Conservation (phyloP, 345 rosid species). For the Euphorbia peplus region DNA sequence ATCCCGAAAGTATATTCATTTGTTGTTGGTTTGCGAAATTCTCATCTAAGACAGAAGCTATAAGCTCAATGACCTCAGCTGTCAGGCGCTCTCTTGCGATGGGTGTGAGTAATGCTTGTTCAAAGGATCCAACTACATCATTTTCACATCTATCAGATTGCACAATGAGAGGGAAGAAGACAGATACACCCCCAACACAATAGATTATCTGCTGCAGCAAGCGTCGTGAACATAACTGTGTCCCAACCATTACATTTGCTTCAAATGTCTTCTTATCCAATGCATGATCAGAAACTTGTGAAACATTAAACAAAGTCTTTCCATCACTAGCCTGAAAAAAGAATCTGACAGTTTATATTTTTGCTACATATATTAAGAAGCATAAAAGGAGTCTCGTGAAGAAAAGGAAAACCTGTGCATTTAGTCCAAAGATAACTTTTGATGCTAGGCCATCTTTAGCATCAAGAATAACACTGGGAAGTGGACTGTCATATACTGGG, state of each 20-base stretch:
- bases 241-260: slow-evolving; percentile 70
- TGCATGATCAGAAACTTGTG: slow-evolving; percentile 55
- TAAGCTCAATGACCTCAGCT: slow-evolving; percentile 91
- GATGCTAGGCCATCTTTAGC: slow-evolving; percentile 90
- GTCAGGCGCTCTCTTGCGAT: slow-evolving; percentile 71
- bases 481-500: slow-evolving; percentile 46
- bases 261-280: slow-evolving; percentile 69
- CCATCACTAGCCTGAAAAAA: slow-evolving; percentile 87
- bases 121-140: slow-evolving; percentile 47
- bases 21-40: slow-evolving; percentile 90
- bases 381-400: neutral
- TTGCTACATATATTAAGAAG: slow-evolving; percentile 10
- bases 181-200: slow-evolving; percentile 96
- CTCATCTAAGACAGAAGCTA: slow-evolving; percentile 91
- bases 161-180: slow-evolving; percentile 85
- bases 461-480: slow-evolving; percentile 81
- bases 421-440: slow-evolving; percentile 81
- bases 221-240: slow-evolving; percentile 88
- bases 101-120: slow-evolving; percentile 49
- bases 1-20: slow-evolving; percentile 93
- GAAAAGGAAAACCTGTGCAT: slow-evolving; percentile 70
- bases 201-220: slow-evolving; percentile 89
- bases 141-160: slow-evolving; percentile 79
- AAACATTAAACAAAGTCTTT: slow-evolving; percentile 78
- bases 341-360: slow-evolving; percentile 17